Base-by-base conservation (phyloP, 2,329 filamentous ascomycete genomes). In the Pseudocercospora macadamiae region DNA sequence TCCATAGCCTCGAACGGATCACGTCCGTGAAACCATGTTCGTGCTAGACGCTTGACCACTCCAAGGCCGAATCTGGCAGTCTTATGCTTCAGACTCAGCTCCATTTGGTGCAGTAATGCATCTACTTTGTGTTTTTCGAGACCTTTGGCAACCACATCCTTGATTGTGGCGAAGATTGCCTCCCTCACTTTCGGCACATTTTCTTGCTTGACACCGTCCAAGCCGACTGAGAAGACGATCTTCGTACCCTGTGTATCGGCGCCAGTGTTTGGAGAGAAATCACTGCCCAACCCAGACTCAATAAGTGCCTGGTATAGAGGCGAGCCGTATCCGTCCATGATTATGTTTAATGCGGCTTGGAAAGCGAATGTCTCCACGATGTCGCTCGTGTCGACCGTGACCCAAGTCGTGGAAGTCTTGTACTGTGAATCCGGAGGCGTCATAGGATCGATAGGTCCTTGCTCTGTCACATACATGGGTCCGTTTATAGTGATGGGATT, bases 301-400 rank as follows among this genome's bases (percentile, higher is more conserved):
- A 99, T 90, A 59, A 99, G 80, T 1, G 89, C 90, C 61, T 88
- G 88, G 74, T 97, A 97, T 56, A 99, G 77, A 0, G 95, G 95
- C 4, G 95, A 97, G 12, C 95, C 93, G 72, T 97, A 99, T 4
- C 95, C 95, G 73, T 96, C 93, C 78, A 96, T 88, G 8, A 99
- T 78, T 14, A 99, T 78, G 1, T 89, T 91, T 3, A 91, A 91
- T 30, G 97, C 78, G 7, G 99, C 82, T 2, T 89, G 86, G 4
- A 97, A 76, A 0, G 91, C 91, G 74, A 97, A 97, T 0, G 90
- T 92, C 74, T 99, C 93, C 1, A 96, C 80, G 5, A 95, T 83
- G 68, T 99, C 85, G 1, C 86, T 85, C 0, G 90, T 89, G 66
- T 96, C 89, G 37, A 92, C 91, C 73, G 92, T 88, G 26, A 96